Percentiles rank a stretch among this genome's conserved stretches.
phyloP scores from a whole-genome alignment of 768 basidiomycete species.

The Saitozyma podzolica region DNA sequence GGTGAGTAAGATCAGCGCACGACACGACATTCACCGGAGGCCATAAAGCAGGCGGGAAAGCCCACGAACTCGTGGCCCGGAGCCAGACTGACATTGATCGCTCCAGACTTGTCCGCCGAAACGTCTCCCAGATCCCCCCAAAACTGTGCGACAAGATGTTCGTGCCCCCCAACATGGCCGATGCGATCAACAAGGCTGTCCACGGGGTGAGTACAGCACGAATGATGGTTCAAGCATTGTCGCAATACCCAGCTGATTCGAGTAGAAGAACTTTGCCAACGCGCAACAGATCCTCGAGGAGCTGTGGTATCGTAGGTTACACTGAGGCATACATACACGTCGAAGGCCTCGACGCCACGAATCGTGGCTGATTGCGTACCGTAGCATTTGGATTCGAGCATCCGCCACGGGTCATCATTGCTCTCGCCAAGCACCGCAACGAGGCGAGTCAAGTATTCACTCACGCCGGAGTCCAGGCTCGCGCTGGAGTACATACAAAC shows the following conservation, averaged over 20 bases:
- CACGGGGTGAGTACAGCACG: constrained; percentile 37
- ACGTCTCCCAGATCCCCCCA: constrained; percentile 33
- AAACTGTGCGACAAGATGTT: constrained; percentile 49
- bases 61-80: neutral
- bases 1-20: constrained; percentile 25
- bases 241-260: neutral
- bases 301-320: constrained; percentile 48
- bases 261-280: constrained; percentile 40
- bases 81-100: constrained; percentile 5
- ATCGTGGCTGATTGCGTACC: neutral
- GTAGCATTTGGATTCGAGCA: constrained; percentile 40
- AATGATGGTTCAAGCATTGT: neutral
- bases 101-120: constrained; percentile 31
- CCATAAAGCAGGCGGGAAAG: neutral
- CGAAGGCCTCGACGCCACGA: neutral
- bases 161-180: constrained; percentile 49
- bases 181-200: constrained; percentile 50
- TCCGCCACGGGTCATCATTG: constrained; percentile 50
- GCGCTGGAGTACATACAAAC: neutral
- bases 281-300: constrained; percentile 48
- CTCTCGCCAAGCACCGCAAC: constrained; percentile 46
- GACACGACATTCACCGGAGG: too few species aligned
- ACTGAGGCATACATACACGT: neutral
- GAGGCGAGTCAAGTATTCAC: constrained; percentile 28
- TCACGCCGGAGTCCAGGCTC: neutral